Base-by-base conservation (phyloP, 768 basidiomycete species). In the Lentinus brumalis region DNA sequence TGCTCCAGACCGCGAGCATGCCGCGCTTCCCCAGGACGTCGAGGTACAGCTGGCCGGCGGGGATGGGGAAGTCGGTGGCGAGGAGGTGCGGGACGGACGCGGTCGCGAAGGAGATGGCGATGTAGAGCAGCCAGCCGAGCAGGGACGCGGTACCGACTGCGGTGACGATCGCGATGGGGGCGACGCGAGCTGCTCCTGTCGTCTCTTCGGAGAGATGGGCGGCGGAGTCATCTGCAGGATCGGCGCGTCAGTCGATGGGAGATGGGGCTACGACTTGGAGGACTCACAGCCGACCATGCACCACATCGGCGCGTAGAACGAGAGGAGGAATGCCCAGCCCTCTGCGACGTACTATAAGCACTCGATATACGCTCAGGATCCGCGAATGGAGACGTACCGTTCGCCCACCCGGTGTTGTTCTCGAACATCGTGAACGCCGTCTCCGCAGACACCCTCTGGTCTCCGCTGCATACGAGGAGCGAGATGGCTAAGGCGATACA, bases 401-500 rank as follows among this genome's bases (percentile, higher is more conserved):
- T n/a, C 8, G n/a, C 60, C 61, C 64, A 66, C 31, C 57, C 61
- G 14, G 56, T 60, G 21, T 66, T 57, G 39, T 62, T 65, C 50
- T 64, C 56, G 45, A 57, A n/a, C 58, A 56, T 30, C 1, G 32
- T 55, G 21, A 30, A 21, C 4, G 21, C 53, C 5, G 26, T 32
- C 12, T 5, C 2, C 7, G 31, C 21, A 0, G 88, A 87, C 21
- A 88, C 87, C 51, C 65, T 64, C 31, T 79, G 82, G 35, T 80
- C 74, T 2, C 82, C 81, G 1, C 88, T 81, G 53, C 78, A 75
- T 9, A 86, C 86, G 4, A 88, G 77, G 16, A 90, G 76, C 2
- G 81, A 69, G 21, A 87, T 74, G 38, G 89, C 85, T 1, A 87
- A 84, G 21, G 86, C 86, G 39, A 89, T 70, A 0, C 81, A 83